These are phyloP conservation scores for Grosmannia serpens DNA, from an alignment of 2,329 filamentous ascomycete genomes.

Conservation along the genomic window DNA sequence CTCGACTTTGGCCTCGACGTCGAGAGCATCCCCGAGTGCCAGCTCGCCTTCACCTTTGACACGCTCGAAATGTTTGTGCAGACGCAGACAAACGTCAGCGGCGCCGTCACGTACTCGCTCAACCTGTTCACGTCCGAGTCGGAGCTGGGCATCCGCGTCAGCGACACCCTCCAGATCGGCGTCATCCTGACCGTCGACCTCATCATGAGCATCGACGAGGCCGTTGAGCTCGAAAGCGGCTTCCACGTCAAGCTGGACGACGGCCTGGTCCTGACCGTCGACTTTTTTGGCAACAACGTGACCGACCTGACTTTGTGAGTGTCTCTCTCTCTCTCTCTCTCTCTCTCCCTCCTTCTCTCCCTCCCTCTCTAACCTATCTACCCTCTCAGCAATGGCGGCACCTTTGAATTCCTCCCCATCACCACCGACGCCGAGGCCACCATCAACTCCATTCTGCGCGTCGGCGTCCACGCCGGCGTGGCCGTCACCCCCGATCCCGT, in stretches of 20 bases:
- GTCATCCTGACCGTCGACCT: conserved; percentile 38
- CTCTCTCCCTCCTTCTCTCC: not conserved
- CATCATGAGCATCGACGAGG: conserved; percentile 33
- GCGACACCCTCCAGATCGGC: conserved; percentile 31
- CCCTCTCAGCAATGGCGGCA: conserved; percentile 35
- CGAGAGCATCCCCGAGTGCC: conserved; percentile 27
- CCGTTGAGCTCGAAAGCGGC: conserved; percentile 39
- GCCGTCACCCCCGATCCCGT: conserved; percentile 13
- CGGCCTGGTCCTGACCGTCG: conserved; percentile 33
- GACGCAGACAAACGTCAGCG: conserved; percentile 29
- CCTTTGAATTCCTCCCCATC: conserved; percentile 46
- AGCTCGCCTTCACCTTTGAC: conserved; percentile 36
- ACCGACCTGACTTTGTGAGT: conserved; percentile 37
- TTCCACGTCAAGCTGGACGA: conserved; percentile 45
- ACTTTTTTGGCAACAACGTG: conserved; percentile 37
- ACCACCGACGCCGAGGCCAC: conserved; percentile 29
- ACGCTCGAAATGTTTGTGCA: conserved; percentile 39
- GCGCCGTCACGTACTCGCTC: conserved; percentile 32
- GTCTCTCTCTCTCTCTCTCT: not conserved
- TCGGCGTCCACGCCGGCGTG: conserved; percentile 34
- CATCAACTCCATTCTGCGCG: conserved; percentile 34
- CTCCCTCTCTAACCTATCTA: not conserved
- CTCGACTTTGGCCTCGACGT: conserved; percentile 30
- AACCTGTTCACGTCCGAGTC: conserved; percentile 36
- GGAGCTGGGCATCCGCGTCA: conserved; percentile 27